Conservation (phyloP, 306 rosid genomes). For the Clitoria ternatea region DNA sequence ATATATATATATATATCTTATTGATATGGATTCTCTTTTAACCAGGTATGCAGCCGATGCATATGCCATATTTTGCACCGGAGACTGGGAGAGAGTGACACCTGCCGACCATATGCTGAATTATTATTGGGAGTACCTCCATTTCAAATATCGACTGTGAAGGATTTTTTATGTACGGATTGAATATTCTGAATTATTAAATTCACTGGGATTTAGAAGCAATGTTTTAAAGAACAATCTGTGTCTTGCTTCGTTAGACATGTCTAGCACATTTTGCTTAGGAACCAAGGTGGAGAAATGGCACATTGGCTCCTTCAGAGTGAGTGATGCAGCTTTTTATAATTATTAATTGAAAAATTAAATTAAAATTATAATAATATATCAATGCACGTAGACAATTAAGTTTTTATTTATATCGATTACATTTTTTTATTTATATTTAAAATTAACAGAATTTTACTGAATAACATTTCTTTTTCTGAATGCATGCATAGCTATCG, state of each 20-base stretch:
- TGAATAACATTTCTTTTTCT: no score
- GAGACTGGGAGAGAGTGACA: constrained; percentile 43
- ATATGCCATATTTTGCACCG: constrained; percentile 58
- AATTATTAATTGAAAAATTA: no score
- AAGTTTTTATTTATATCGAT: no score
- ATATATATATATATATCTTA: background rate
- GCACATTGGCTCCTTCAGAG: no score
- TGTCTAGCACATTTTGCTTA: background rate
- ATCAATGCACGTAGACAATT: no score
- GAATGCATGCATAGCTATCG: no score
- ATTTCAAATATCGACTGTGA: background rate
- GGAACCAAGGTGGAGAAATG: no score
- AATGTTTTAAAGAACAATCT: background rate
- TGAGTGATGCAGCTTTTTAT: no score
- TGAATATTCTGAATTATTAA: no score
- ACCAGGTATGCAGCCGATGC: constrained; percentile 70
- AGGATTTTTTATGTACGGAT: background rate
- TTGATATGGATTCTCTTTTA: background rate
- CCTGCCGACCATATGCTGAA: constrained; percentile 47
- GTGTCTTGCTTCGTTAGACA: background rate
- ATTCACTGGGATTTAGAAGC: background rate
- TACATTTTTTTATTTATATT: no score
- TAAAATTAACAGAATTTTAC: no score
- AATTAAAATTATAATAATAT: no score
- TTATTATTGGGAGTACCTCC: constrained; percentile 50